Evolutionary conservation across 83 land plant species (phyloP).

Genomic region (Picea engelmannii): DNA sequence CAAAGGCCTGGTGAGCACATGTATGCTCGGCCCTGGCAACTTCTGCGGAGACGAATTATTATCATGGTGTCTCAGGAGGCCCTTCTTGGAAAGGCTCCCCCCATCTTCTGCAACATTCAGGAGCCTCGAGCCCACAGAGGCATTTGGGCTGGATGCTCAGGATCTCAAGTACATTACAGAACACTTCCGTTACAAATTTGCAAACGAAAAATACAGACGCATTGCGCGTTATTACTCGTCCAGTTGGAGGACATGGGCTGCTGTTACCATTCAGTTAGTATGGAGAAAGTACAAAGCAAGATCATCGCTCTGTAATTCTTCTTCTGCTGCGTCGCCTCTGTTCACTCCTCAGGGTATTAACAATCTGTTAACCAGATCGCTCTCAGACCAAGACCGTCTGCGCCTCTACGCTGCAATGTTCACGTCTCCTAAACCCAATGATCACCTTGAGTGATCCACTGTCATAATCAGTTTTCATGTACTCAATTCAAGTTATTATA

Average conservation of each 20-base stretch:
- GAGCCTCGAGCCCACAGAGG: slow-evolving; percentile 68
- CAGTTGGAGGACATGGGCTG: slow-evolving; percentile 96
- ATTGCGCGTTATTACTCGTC: slow-evolving; percentile 85
- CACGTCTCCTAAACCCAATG: slow-evolving; percentile 80
- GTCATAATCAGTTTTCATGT: too few species aligned
- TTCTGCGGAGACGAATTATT: slow-evolving; percentile 94
- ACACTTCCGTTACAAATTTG: slow-evolving; percentile 85
- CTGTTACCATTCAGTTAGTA: slow-evolving; percentile 89
- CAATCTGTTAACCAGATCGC: slow-evolving; percentile 13
- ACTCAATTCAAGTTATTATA: too few species aligned
- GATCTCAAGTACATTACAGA: slow-evolving; percentile 82
- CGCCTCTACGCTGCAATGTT: slow-evolving; percentile 84
- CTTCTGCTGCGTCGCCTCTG: background rate
- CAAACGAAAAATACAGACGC: slow-evolving; percentile 71
- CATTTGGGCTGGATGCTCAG: slow-evolving; percentile 74
- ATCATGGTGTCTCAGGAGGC: slow-evolving; percentile 91
- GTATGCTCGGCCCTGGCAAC: slow-evolving; percentile 76
- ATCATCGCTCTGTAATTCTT: background rate
- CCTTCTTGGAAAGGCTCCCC: slow-evolving; percentile 72
- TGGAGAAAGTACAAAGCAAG: slow-evolving; percentile 73
- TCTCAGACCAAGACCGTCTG: slow-evolving; percentile 44
- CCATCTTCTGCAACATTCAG: slow-evolving; percentile 85
- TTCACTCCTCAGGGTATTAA: background rate
- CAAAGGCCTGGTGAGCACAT: slow-evolving; percentile 67
- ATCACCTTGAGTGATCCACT: slow-evolving; percentile 64